These are phyloP conservation scores for Microdochium trichocladiopsis DNA, from an alignment of 2,329 filamentous ascomycete genomes.

Conservation along the genomic window DNA sequence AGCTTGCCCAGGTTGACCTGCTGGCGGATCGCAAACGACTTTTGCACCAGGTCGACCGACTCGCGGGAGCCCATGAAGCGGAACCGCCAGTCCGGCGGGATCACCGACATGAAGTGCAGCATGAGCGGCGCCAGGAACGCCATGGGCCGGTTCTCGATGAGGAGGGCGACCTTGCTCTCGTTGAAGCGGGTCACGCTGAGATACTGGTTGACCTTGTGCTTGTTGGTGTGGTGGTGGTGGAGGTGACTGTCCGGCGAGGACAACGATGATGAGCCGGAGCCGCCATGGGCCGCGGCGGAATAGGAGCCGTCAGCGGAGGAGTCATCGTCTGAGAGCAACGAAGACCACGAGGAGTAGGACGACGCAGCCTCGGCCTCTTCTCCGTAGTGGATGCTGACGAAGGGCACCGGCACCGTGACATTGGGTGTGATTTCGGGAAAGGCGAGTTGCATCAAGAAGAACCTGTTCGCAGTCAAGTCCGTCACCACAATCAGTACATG, in stretches of 20 bases:
- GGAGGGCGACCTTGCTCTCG: slow-evolving; percentile 44
- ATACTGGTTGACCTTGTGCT: slow-evolving; percentile 23
- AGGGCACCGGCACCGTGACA: background rate
- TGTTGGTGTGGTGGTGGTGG: background rate
- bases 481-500: too few relatives aligned
- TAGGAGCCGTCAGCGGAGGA: background rate
- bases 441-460: background rate
- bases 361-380: background rate
- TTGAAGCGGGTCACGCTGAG: slow-evolving; percentile 29
- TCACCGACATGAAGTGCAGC: slow-evolving; percentile 48
- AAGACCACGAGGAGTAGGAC: background rate
- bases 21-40: slow-evolving; percentile 35
- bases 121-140: slow-evolving; percentile 44
- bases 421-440: background rate
- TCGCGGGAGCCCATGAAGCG: slow-evolving; percentile 45
- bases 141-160: slow-evolving; percentile 44
- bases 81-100: slow-evolving; percentile 51
- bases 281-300: background rate
- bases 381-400: background rate
- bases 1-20: slow-evolving; percentile 37
- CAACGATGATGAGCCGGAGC: slow-evolving; percentile 5
- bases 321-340: background rate
- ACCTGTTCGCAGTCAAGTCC: background rate
- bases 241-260: slow-evolving; percentile 1
- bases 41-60: slow-evolving; percentile 36